Evolutionary conservation across 2,329 filamentous ascomycete genomes (phyloP).

Genomic region (Aspergillus latus): DNA sequence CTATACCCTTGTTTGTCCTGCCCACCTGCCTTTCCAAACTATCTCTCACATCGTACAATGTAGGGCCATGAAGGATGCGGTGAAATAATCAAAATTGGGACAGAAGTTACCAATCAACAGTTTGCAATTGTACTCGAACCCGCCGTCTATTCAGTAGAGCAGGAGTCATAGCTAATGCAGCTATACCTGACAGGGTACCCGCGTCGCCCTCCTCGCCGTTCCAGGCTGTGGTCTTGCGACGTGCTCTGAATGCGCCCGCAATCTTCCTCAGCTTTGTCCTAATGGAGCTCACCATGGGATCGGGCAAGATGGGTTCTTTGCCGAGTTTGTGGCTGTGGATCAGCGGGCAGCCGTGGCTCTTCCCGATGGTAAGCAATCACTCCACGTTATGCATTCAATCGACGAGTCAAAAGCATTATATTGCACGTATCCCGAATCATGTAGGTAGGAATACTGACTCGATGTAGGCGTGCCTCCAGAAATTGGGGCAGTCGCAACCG

Average conservation of each 20-base stretch:
- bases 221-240: constrained; percentile 30
- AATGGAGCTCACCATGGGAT: constrained; percentile 44
- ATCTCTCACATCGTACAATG: too few relatives aligned
- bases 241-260: constrained; percentile 43
- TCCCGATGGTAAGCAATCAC: constrained; percentile 12
- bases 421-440: too few relatives aligned
- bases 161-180: too few relatives aligned
- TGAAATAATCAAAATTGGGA: constrained; percentile 14
- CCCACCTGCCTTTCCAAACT: not conserved
- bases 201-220: constrained; percentile 15
- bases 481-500: constrained; percentile 42
- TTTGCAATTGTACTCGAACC: constrained; percentile 8
- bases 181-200: not conserved
- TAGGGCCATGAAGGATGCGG: constrained; percentile 19
- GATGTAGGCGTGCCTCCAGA: constrained; percentile 21
- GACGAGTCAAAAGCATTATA: too few relatives aligned
- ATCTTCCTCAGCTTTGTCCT: constrained; percentile 34
- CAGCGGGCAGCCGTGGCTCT: constrained; percentile 24
- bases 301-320: constrained; percentile 47
- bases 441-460: not conserved
- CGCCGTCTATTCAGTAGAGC: not conserved
- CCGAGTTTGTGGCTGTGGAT: constrained; percentile 38
- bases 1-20: constrained; percentile 8
- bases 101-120: constrained; percentile 1
- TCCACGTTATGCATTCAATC: too few relatives aligned